Evolutionary conservation across 1,139 yeast genomes (phyloP).

Genomic region (Pneumocystis wakefieldiae): DNA sequence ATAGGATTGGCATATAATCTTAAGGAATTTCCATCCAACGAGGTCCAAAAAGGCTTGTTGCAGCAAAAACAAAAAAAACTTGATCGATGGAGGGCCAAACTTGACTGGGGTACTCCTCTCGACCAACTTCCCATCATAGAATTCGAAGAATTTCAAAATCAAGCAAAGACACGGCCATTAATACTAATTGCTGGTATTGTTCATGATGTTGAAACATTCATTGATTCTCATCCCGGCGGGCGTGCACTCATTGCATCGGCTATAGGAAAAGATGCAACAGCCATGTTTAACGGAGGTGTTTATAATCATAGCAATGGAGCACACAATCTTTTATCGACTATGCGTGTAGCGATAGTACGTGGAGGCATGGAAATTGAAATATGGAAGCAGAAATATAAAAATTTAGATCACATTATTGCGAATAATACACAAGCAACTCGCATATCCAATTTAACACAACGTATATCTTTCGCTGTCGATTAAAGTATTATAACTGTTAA

Average conservation of each 20-base stretch:
- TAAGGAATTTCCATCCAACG: conserved; percentile 86
- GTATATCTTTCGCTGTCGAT: not conserved
- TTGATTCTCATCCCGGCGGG: conserved; percentile 97
- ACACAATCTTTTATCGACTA: conserved; percentile 82
- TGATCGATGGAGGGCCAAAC: conserved; percentile 57
- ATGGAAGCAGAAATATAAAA: conserved; percentile 49
- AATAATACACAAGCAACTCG: conserved; percentile 47
- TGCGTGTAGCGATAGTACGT: conserved; percentile 90
- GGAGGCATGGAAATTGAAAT: conserved; percentile 75
- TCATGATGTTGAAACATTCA: conserved; percentile 73
- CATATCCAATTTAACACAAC: conserved; percentile 3
- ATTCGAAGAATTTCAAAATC: conserved; percentile 60
- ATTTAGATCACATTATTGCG: conserved; percentile 37
- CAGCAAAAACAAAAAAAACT: conserved; percentile 96
- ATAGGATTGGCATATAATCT: conserved; percentile 80
- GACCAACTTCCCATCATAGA: conserved; percentile 84
- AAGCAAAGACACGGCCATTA: conserved; percentile 46
- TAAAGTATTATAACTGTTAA: not conserved
- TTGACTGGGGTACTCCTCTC: conserved; percentile 88
- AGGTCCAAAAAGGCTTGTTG: conserved; percentile 86
- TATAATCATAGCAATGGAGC: conserved; percentile 96
- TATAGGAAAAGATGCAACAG: conserved; percentile 89
- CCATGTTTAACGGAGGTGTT: conserved; percentile 95
- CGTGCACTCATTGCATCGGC: conserved; percentile 73
- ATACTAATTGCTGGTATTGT: conserved; percentile 87